These are phyloP conservation scores for Boletus subparvulus DNA, from an alignment of 768 basidiomycete species.

Conservation along the genomic window DNA sequence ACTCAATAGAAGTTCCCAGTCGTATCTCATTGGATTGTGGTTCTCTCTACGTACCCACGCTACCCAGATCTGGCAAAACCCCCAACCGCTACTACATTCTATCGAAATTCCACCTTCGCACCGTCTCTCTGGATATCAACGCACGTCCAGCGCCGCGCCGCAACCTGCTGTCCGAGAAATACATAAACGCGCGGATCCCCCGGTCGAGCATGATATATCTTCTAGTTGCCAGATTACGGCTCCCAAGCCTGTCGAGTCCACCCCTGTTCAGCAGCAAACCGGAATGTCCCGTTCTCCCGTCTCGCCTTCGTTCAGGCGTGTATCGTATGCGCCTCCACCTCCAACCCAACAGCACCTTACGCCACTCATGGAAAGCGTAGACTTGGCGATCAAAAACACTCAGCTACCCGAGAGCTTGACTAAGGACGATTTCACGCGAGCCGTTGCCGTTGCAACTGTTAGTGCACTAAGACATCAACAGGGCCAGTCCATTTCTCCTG, in stretches of 20 bases:
- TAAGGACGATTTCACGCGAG: constrained; percentile 87
- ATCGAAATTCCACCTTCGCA: constrained; percentile 54
- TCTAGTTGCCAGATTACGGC: constrained; percentile 42
- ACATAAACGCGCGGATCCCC: constrained; percentile 47
- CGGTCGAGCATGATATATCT: constrained; percentile 31
- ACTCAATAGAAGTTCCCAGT: constrained; percentile 46
- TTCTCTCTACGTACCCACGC: constrained; percentile 98
- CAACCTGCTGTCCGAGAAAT: constrained; percentile 22
- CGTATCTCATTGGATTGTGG: constrained; percentile 96
- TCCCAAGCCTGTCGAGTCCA: constrained; percentile 29
- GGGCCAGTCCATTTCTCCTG: constrained; percentile 48
- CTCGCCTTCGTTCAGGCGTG: constrained; percentile 50
- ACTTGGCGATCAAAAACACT: constrained; percentile 66
- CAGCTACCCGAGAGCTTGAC: constrained; percentile 63
- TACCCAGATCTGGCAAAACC: constrained; percentile 98
- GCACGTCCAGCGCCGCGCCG: constrained; percentile 27
- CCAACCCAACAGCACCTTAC: constrained; percentile 41
- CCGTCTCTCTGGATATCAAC: constrained; percentile 67
- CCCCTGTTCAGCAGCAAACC: constrained; percentile 16
- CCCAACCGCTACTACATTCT: constrained; percentile 74
- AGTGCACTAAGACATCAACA: constrained; percentile 85
- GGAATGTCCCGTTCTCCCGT: constrained; percentile 24
- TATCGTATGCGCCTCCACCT: constrained; percentile 52
- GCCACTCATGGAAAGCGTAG: constrained; percentile 77
- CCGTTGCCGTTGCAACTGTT: constrained; percentile 92